Evolutionary conservation across 306 rosid genomes (phyloP), one percentile per base, ranked within the genome.

Genomic region (Quillaja saponaria): DNA sequence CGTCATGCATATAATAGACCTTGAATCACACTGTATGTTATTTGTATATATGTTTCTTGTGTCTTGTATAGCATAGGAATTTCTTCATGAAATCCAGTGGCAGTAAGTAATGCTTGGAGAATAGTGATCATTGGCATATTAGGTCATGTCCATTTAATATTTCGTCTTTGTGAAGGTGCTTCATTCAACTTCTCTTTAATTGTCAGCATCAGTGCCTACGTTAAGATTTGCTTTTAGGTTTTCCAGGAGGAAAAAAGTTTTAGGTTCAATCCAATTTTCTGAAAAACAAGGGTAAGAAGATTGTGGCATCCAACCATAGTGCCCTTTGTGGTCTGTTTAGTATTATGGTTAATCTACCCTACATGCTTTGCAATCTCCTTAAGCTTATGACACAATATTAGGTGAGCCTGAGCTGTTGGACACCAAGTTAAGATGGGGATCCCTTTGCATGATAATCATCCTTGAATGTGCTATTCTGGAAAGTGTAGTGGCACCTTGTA

Each of bases 401-500:
- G 63, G 17, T 54, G 35, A 40, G 55, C 60, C 50, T 61, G 49
- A 56, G 65, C 51, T 28, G 34, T 47, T 74, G 3, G 12, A 17
- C 35, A 17, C 49, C 9, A 20, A 50, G 66, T 58, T 69, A 64
- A 54, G 63, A 54, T 58, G 34, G 20, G 63, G 76, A 60, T 61
- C 80, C 69, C 70, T 13, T 25, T 40, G 38, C 9, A 16, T 42
- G 34, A 47, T 58, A 34, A 7, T 40, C 49, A 28, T 41, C 33
- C 28, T 53, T 78, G 54, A 68, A 69, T 53, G 64, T 42, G 61
- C 64, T 49, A 16, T 52, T 13, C 34, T 55, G 46, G 48, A 37
- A 16, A 41, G 34, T 48, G 8, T 61, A 25, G 71, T 25, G 58
- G 68, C 39, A 17, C 40, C 48, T 58, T 25, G 37, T 41, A 66